Conservation (phyloP, 2,329 filamentous ascomycete species). For the Trichoderma pleuroti region DNA sequence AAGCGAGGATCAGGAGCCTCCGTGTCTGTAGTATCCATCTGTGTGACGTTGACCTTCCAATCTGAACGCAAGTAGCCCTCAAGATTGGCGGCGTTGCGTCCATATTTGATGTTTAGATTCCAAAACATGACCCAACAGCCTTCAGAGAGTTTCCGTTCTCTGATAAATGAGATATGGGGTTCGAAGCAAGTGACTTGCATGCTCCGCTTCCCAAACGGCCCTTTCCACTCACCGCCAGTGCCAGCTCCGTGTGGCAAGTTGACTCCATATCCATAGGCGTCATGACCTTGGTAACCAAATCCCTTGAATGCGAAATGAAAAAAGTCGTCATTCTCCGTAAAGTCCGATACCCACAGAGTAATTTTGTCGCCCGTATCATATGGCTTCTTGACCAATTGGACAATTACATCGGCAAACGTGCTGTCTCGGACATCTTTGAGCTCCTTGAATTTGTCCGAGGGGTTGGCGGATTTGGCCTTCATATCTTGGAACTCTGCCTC, state of each 20-base stretch:
- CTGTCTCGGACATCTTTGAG: conserved; percentile 59
- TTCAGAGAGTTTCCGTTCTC: conserved; percentile 47
- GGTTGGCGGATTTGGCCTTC: conserved; percentile 39
- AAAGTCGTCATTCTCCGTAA: conserved; percentile 67
- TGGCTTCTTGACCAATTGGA: conserved; percentile 60
- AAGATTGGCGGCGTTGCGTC: conserved; percentile 50
- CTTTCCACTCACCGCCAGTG: conserved; percentile 54
- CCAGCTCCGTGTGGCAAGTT: conserved; percentile 26
- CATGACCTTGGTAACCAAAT: conserved; percentile 44
- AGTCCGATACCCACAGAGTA: conserved; percentile 76
- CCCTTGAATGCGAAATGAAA: conserved; percentile 44
- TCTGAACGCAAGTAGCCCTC: conserved; percentile 61
- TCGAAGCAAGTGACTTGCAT: conserved; percentile 70
- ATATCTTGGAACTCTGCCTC: conserved; percentile 41
- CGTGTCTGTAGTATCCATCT: conserved; percentile 42
- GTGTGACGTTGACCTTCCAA: conserved; percentile 55
- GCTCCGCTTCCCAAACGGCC: conserved; percentile 69
- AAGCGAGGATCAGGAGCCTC: conserved; percentile 47
- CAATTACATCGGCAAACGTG: conserved; percentile 66
- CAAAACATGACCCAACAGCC: conserved; percentile 62
- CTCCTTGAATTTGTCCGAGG: conserved; percentile 57
- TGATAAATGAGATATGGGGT: conserved; percentile 60
- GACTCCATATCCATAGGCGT: conserved; percentile 53
- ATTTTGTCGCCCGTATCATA: conserved; percentile 44
- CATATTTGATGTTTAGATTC: conserved; percentile 69